Evolutionary conservation across 176 grass and related monocot genomes (phyloP).

Genomic region (Ananas comosus): DNA sequence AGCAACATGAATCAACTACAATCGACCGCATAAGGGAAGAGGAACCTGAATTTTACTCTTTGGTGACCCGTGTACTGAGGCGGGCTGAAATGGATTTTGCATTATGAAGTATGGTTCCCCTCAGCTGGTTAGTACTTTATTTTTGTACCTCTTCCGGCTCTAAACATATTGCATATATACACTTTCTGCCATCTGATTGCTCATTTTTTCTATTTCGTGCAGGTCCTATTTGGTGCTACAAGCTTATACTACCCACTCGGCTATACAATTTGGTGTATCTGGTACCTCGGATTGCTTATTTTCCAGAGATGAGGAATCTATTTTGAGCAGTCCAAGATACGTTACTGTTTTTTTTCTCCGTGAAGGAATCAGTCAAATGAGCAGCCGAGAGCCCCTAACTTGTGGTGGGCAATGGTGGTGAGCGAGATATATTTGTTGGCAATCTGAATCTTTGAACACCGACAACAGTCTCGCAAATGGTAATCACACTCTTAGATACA

Average conservation of each 20-base stretch:
- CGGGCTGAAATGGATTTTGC: constrained; percentile 57
- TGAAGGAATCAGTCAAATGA: not conserved
- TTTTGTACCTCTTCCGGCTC: not conserved
- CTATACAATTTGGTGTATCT: not conserved
- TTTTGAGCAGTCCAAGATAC: not conserved
- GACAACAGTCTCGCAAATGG: not conserved
- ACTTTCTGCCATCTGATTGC: not conserved
- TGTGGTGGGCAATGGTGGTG: not conserved
- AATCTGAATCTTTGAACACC: not conserved
- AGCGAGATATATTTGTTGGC: not conserved
- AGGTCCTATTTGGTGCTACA: not conserved
- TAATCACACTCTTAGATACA: too few relatives aligned
- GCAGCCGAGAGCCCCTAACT: not conserved
- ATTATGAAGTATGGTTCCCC: constrained; percentile 21
- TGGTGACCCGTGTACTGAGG: constrained; percentile 51
- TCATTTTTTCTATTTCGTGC: not conserved
- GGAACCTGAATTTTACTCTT: constrained; percentile 64
- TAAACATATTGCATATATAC: not conserved
- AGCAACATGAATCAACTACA: constrained; percentile 68
- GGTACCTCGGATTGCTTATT: not conserved
- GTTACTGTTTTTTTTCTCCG: not conserved
- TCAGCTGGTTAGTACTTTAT: not conserved
- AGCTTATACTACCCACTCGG: not conserved
- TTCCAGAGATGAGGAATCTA: not conserved
- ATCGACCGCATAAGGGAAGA: constrained; percentile 46